Base-by-base conservation (phyloP, 352 stramenopile genomes). In the Phytophthora sansomeana region DNA sequence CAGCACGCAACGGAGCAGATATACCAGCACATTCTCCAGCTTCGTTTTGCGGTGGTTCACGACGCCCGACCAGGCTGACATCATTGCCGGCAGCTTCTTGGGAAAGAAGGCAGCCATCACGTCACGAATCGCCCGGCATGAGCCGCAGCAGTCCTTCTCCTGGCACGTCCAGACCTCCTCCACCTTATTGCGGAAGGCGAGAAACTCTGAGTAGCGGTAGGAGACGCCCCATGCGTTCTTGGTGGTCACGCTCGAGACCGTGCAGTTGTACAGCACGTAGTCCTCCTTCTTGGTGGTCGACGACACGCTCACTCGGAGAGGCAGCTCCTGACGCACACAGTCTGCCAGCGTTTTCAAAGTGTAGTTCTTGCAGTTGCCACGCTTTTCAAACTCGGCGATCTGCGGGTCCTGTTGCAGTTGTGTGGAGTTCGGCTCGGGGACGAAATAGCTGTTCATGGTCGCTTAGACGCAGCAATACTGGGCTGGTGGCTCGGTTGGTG, bases 181-280 rank as follows among this genome's bases (percentile, higher is more conserved):
- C 21, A 92, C 68, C 35, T 82, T 76, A 67, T 59, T 74, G 62
- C 82, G 83, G 59, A 92, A 88, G 10, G 63, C 71, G 46, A 78
- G 67, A 39, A 92, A 87, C 67, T 90, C 83, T 32, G 80, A 90
- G 71, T 85, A 88, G 21, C 79, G 80, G 51, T 90, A 90, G 49
- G 77, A 67, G 26, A 90, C 78, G 8, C 58, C 63, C 77, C 79
- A 88, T 21, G 58, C 62, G 46, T 78, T 79, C 62, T 87, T 80
- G 62, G 75, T 79, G 19, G 77, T 72, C 10, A 79, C 63, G 47
- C 77, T 85, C 30, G 72, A 69, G 48, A 87, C 68, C 33, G 67
- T 77, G 67, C 63, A 78, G 58, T 82, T 71, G 69, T 90, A 88
- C 17, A 87, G 67, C 2, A 81, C 68, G 54, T 87, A 71, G 69